Conservation (phyloP, 495 filamentous ascomycete genomes). For the Sphaerosporella brunnea region DNA sequence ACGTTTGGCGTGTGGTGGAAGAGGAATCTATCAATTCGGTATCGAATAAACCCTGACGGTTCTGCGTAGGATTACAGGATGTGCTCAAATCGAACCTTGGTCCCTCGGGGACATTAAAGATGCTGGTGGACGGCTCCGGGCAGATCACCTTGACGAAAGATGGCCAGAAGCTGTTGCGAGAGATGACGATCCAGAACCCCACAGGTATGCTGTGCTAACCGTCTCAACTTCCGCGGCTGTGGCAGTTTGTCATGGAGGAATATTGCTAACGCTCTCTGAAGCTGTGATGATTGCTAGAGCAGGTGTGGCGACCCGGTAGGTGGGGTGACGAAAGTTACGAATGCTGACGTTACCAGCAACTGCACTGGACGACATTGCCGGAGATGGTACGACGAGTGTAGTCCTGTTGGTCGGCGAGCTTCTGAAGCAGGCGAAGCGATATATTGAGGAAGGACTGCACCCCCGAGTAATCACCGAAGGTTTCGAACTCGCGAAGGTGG, state of each 20-base stretch:
- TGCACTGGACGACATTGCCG: constrained; percentile 94
- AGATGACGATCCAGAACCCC: constrained; percentile 56
- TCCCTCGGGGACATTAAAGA: constrained; percentile 88
- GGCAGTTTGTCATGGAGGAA: background rate
- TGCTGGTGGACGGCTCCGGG: constrained; percentile 95
- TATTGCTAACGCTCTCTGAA: constrained; percentile 36
- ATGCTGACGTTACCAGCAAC: constrained; percentile 40
- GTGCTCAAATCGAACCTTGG: constrained; percentile 93
- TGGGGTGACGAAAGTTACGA: background rate
- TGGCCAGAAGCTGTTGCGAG: constrained; percentile 82
- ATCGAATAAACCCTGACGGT: constrained; percentile 1
- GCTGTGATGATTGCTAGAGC: constrained; percentile 98
- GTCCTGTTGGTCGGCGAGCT: constrained; percentile 92
- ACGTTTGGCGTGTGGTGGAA: constrained; percentile 1
- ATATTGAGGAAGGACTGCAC: constrained; percentile 86
- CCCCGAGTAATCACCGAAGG: constrained; percentile 94
- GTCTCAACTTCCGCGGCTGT: background rate
- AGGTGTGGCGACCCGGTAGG: constrained; percentile 9
- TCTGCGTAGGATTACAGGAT: constrained; percentile 49
- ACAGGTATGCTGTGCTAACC: constrained; percentile 34
- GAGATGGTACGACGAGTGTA: constrained; percentile 93
- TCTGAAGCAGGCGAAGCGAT: constrained; percentile 88
- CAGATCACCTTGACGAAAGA: constrained; percentile 99
- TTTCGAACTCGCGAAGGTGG: constrained; percentile 89
- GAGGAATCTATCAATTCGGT: constrained; percentile 1